These are phyloP conservation scores for Dalechampia spathulata DNA, from an alignment of 441 rosid species.

Conservation along the genomic window DNA sequence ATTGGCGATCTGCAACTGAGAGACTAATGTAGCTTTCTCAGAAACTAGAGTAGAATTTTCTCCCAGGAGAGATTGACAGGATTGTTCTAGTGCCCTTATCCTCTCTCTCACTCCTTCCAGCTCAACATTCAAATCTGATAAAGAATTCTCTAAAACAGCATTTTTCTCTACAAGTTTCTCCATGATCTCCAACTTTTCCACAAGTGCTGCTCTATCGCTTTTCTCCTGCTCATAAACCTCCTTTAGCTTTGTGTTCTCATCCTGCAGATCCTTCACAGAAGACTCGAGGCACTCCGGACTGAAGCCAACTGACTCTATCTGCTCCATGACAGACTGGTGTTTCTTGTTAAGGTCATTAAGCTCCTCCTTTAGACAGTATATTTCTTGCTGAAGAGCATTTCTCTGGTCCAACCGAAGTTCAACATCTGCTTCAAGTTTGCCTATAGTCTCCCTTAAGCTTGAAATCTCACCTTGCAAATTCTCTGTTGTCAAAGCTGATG, in stretches of 20 bases:
- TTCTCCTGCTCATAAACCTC: conserved; percentile 43
- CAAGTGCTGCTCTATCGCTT: conserved; percentile 45
- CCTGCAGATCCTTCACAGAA: conserved; percentile 58
- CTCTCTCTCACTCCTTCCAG: conserved; percentile 60
- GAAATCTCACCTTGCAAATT: conserved; percentile 64
- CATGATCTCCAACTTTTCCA: conserved; percentile 72
- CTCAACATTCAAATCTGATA: conserved; percentile 76
- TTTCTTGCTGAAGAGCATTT: conserved; percentile 95
- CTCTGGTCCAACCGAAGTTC: conserved; percentile 77
- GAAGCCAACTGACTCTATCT: conserved; percentile 68
- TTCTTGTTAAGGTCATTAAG: conserved; percentile 59
- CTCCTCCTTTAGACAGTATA: conserved; percentile 90
- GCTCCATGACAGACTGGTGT: conserved; percentile 50
- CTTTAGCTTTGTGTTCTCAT: conserved; percentile 51
- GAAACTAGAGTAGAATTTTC: conserved; percentile 60
- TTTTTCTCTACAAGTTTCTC: conserved; percentile 73
- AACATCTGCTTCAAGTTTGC: conserved; percentile 82
- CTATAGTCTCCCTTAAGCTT: conserved; percentile 55
- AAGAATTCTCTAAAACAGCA: conserved; percentile 71
- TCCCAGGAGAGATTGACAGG: conserved; percentile 39
- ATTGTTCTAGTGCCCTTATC: conserved; percentile 59
- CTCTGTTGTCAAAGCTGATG: conserved; percentile 65
- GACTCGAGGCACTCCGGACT: conserved; percentile 49
- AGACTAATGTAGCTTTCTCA: conserved; percentile 51
- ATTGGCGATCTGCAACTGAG: conserved; percentile 49